phyloP scores from a whole-genome alignment of 208 protist genomes.

The Trypanosoma scelopori region DNA sequence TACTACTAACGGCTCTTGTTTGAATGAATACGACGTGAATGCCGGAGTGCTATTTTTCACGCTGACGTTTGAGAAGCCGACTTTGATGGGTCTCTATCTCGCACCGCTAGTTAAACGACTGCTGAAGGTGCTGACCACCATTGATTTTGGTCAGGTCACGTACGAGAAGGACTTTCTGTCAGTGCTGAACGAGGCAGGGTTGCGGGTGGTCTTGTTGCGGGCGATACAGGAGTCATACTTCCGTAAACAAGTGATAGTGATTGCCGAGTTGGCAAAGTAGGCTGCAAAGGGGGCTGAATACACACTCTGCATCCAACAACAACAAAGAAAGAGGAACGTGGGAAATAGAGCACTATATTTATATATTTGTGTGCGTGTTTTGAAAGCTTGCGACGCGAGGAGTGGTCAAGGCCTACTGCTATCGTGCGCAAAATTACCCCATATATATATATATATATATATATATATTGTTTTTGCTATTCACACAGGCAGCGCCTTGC shows the following conservation, averaged over 20 bases:
- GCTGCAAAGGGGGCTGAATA: neutral
- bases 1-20: constrained; percentile 31
- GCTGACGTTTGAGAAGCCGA: constrained; percentile 73
- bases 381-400: too few species aligned
- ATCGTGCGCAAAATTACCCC: too few species aligned
- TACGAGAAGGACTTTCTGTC: constrained; percentile 72
- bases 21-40: constrained; percentile 16
- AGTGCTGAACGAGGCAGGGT: constrained; percentile 41
- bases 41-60: constrained; percentile 74
- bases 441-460: too few species aligned
- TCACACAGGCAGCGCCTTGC: too few species aligned
- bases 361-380: too few species aligned
- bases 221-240: constrained; percentile 46
- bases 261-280: constrained; percentile 52
- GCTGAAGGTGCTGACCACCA: constrained; percentile 58
- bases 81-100: constrained; percentile 53
- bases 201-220: constrained; percentile 55
- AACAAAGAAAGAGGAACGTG: neutral
- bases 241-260: constrained; percentile 56
- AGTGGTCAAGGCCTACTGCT: too few species aligned
- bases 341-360: constrained; percentile 11
- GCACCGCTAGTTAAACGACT: constrained; percentile 59
- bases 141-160: constrained; percentile 86
- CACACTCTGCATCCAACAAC: neutral
- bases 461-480: too few species aligned